Conservation (phyloP, 2,329 filamentous ascomycete species). For the Lasiodiplodia gonubiensis region DNA sequence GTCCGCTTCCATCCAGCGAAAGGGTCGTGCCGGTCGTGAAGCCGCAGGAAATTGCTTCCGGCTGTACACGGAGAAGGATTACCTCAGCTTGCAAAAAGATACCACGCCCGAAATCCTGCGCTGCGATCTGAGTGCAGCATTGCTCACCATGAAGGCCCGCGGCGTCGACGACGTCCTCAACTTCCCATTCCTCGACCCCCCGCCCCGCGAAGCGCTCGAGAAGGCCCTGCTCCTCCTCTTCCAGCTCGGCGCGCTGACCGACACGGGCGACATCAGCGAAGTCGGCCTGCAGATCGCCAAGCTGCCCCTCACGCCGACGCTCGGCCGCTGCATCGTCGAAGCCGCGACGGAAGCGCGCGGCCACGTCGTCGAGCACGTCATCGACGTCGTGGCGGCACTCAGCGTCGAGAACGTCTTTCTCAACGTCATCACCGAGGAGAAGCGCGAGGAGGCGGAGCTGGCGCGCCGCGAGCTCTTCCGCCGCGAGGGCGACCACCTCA, state of each 20-base stretch:
- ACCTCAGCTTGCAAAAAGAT: slow-evolving; percentile 70
- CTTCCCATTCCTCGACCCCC: slow-evolving; percentile 86
- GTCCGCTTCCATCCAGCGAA: slow-evolving; percentile 88
- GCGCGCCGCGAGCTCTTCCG: slow-evolving; percentile 63
- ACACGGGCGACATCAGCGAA: slow-evolving; percentile 74
- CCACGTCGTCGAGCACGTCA: slow-evolving; percentile 79
- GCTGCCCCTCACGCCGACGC: slow-evolving; percentile 80
- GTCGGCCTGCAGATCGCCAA: slow-evolving; percentile 78
- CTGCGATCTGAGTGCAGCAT: slow-evolving; percentile 83
- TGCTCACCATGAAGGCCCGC: slow-evolving; percentile 92
- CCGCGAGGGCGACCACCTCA: slow-evolving; percentile 68
- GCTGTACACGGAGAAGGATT: slow-evolving; percentile 83
- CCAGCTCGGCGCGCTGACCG: slow-evolving; percentile 75
- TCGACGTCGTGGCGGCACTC: slow-evolving; percentile 79
- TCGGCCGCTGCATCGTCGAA: slow-evolving; percentile 82
- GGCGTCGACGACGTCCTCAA: slow-evolving; percentile 80
- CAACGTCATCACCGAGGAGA: slow-evolving; percentile 64
- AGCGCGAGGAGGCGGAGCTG: slow-evolving; percentile 62
- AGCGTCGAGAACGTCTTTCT: slow-evolving; percentile 69
- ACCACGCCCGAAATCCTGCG: slow-evolving; percentile 89
- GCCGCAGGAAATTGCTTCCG: slow-evolving; percentile 87
- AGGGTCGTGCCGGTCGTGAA: slow-evolving; percentile 92
- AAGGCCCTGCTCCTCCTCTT: slow-evolving; percentile 82
- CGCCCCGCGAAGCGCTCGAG: slow-evolving; percentile 76
- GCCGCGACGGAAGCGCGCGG: slow-evolving; percentile 72